phyloP scores from a whole-genome alignment of 139 green algal genomes.

The Chloropicon primus region DNA sequence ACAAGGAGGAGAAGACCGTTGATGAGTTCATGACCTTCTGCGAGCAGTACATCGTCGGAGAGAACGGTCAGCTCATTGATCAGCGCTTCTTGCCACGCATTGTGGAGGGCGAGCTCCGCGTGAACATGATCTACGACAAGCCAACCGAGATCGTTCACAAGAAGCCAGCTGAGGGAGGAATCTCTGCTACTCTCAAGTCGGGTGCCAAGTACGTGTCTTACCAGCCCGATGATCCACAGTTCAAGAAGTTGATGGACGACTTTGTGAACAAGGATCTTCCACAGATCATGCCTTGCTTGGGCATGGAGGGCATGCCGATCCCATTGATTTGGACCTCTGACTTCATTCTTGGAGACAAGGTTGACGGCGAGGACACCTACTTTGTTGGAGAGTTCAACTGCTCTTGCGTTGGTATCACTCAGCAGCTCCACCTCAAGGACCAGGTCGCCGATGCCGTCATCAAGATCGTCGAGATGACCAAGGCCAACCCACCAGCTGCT shows the following conservation, averaged over 20 bases:
- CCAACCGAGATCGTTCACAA: slow-evolving; percentile 27
- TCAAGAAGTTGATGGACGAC: slow-evolving; percentile 13
- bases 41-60: slow-evolving; percentile 2
- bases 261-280: slow-evolving; percentile 17
- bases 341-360: slow-evolving; percentile 24
- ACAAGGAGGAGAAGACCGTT: slow-evolving; percentile 7
- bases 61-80: slow-evolving; percentile 19
- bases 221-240: slow-evolving; percentile 15
- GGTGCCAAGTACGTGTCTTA: slow-evolving; percentile 23
- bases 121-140: slow-evolving; percentile 25
- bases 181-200: slow-evolving; percentile 17
- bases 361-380: slow-evolving; percentile 19
- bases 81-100: slow-evolving; percentile 27
- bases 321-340: slow-evolving; percentile 26
- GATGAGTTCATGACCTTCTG: slow-evolving; percentile 2
- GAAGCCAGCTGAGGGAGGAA: slow-evolving; percentile 22
- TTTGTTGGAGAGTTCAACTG: slow-evolving; percentile 31
- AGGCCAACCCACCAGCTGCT: background rate
- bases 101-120: slow-evolving; percentile 22
- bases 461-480: background rate
- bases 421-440: slow-evolving; percentile 15
- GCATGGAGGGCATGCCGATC: slow-evolving; percentile 12
- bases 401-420: slow-evolving; percentile 23
- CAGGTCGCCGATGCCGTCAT: slow-evolving; percentile 18
- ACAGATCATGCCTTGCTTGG: slow-evolving; percentile 15